These are phyloP conservation scores for Suillus tomentosus DNA, from an alignment of 768 basidiomycete species.

Conservation along the genomic window DNA sequence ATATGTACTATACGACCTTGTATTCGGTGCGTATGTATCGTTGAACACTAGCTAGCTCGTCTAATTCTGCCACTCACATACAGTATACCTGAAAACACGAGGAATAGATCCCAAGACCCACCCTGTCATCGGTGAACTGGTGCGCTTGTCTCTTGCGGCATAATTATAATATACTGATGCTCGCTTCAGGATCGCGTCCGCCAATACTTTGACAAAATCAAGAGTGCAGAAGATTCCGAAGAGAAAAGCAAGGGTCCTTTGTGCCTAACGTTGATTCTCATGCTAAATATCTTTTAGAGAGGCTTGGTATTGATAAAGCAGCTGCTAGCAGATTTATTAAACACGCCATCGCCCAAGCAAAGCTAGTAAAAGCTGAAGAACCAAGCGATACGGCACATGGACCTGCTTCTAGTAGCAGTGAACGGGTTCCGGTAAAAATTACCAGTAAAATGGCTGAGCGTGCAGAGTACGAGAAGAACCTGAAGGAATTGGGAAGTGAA, in stretches of 20 bases:
- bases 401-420: slow-evolving; percentile 21
- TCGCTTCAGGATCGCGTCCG: slow-evolving; percentile 64
- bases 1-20: slow-evolving; percentile 82
- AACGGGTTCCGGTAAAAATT: slow-evolving; percentile 51
- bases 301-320: slow-evolving; percentile 65
- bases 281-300: slow-evolving; percentile 33
- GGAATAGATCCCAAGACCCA: slow-evolving; percentile 83
- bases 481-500: slow-evolving; percentile 45
- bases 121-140: slow-evolving; percentile 65
- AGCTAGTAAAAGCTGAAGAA: slow-evolving; percentile 39
- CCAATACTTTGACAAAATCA: slow-evolving; percentile 83
- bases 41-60: neutral
- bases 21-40: slow-evolving; percentile 64
- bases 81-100: slow-evolving; percentile 80
- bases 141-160: slow-evolving; percentile 15
- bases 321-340: slow-evolving; percentile 85
- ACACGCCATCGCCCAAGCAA: slow-evolving; percentile 72
- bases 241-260: slow-evolving; percentile 37
- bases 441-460: slow-evolving; percentile 78
- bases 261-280: neutral
- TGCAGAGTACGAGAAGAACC: slow-evolving; percentile 58
- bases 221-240: slow-evolving; percentile 68
- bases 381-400: slow-evolving; percentile 12
- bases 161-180: neutral
- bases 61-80: neutral